Conservation (phyloP, 495 filamentous ascomycete genomes). For the Opeltia flavorubescens region DNA sequence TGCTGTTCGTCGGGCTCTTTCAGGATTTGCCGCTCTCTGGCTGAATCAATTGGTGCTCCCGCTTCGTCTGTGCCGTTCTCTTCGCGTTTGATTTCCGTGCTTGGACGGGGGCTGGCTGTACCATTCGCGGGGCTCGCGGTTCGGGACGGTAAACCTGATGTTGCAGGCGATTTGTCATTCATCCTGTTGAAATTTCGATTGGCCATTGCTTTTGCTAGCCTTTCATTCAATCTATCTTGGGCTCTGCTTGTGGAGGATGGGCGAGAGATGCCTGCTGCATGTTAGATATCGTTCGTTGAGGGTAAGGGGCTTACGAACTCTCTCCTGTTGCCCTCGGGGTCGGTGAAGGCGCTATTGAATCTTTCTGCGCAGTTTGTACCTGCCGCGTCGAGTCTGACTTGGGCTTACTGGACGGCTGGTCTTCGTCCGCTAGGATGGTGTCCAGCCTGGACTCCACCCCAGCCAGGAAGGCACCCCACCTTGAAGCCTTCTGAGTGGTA, state of each 20-base stretch:
- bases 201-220: conserved; percentile 55
- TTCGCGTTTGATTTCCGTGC: conserved; percentile 8
- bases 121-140: conserved; percentile 21
- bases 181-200: conserved; percentile 23
- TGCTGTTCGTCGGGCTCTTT: not conserved
- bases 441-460: conserved; percentile 89
- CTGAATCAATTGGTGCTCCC: not conserved
- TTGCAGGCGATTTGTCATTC: conserved; percentile 12
- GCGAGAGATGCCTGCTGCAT: conserved; percentile 5
- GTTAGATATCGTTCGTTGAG: not conserved
- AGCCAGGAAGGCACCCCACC: conserved; percentile 80
- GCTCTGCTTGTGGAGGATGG: conserved; percentile 41
- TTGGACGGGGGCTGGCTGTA: conserved; percentile 7
- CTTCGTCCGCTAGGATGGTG: conserved; percentile 73
- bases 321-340: conserved; percentile 18
- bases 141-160: conserved; percentile 20
- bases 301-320: conserved; percentile 3
- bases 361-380: conserved; percentile 13
- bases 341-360: conserved; percentile 11
- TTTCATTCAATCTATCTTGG: conserved; percentile 75
- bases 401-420: conserved; percentile 18
- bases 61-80: conserved; percentile 1
- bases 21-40: not conserved
- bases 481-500: conserved; percentile 20
- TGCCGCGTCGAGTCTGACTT: conserved; percentile 17